These are phyloP conservation scores for Mycena floridula DNA, from an alignment of 768 basidiomycete genomes.

Conservation along the genomic window DNA sequence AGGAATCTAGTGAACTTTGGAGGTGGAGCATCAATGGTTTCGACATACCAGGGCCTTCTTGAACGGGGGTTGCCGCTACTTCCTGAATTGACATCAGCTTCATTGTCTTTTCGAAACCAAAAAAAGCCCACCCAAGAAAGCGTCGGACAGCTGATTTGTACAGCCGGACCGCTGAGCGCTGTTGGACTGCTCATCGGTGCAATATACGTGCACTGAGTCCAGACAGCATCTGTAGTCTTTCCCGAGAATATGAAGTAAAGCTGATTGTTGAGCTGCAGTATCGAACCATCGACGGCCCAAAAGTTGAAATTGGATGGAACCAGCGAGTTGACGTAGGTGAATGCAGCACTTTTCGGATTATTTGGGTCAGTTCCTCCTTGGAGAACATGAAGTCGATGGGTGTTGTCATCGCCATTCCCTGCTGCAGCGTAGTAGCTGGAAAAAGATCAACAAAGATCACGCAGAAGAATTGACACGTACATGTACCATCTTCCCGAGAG, in stretches of 20 bases:
- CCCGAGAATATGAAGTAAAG: slow-evolving; percentile 13
- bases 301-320: slow-evolving; percentile 13
- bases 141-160: slow-evolving; percentile 13
- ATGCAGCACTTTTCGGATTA: slow-evolving; percentile 7
- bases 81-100: no score
- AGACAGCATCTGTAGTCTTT: slow-evolving; percentile 5
- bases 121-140: no score
- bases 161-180: slow-evolving; percentile 9
- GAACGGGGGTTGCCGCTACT: no score
- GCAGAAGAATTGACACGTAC: no score
- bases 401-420: slow-evolving; percentile 12
- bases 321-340: slow-evolving; percentile 10
- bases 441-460: neutral
- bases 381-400: slow-evolving; percentile 11
- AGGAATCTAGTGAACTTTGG: no score
- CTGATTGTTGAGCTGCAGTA: slow-evolving; percentile 6
- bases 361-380: slow-evolving; percentile 11
- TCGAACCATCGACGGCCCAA: slow-evolving; percentile 12
- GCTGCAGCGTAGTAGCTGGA: slow-evolving; percentile 12
- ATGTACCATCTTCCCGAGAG: no score
- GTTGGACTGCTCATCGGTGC: slow-evolving; percentile 11
- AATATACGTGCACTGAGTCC: slow-evolving; percentile 15
- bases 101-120: no score
- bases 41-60: no score
- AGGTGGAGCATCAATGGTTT: no score